Base-by-base conservation (phyloP, 768 basidiomycete species). In the Trametes maxima region DNA sequence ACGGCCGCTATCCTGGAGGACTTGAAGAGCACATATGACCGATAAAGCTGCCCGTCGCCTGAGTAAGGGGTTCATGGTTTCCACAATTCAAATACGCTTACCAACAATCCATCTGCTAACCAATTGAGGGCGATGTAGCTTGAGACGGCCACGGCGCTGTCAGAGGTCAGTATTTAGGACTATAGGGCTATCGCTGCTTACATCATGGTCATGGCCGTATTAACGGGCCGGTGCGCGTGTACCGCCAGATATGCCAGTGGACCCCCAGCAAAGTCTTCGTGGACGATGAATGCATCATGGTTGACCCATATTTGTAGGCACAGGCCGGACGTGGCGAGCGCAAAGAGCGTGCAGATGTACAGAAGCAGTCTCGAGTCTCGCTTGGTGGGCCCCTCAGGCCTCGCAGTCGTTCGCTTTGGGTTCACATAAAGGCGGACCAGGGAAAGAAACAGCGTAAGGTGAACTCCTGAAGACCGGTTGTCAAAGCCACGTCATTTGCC, bases 121-220 rank as follows among this genome's bases (percentile, higher is more conserved):
- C 72, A 73, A 54, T 69, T 74, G 45, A 73, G 54, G 16, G 64
- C 42, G 2, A 74, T 50, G 54, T 72, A 72, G 58, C 73, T 74
- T 57, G 17, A 5, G 1, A 33, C 28, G 24, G 7, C 13, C 49
- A 12, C n/a, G 6, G 46, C 4, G 19, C 10, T 17, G 1, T 21
- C 33, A 49, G 25, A 22, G 49, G 28, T 6, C 25, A 36, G 42
- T 17, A 5, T 33, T 33, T 33, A 21, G 8, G 21, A 16, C 16
- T n/a, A n/a, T n/a, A n/a, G n/a, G 33, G 12, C 7, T 19, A 16
- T n/a, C 39, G 16, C 17, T 13, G 24, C 72, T 51, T 49, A 74
- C 72, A 66, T 59, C 22, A 61, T 62, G 8, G 71, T 69, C 11
- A 71, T 42, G 12, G 60, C 65, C 12, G 70, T 43, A 47, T 70